phyloP scores from a whole-genome alignment of 2,329 filamentous ascomycete species.

The Penicillium occitanis region DNA sequence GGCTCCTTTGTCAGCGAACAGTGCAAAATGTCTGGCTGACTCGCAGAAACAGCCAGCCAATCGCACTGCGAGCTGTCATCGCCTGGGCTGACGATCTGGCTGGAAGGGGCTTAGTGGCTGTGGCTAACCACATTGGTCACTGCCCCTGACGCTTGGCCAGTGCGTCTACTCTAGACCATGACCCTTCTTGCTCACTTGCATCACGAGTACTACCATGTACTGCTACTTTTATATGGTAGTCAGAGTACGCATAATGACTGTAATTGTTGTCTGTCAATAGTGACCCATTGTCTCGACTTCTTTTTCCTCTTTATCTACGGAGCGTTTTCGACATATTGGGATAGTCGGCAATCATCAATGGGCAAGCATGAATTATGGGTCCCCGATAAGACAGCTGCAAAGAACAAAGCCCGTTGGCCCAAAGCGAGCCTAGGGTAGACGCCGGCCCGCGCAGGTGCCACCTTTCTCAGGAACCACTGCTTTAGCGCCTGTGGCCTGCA shows the following conservation, averaged over 20 bases:
- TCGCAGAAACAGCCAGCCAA: background rate
- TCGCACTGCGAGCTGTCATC: background rate
- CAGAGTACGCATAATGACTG: background rate
- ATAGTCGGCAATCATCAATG: background rate
- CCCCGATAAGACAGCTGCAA: background rate
- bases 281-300: background rate
- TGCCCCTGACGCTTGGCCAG: constrained; percentile 1
- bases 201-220: background rate
- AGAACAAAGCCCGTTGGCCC: background rate
- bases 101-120: background rate
- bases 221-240: background rate
- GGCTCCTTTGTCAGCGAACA: background rate
- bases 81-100: background rate
- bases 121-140: background rate
- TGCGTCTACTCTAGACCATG: background rate
- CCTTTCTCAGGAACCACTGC: constrained; percentile 12
- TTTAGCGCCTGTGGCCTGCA: constrained; percentile 15
- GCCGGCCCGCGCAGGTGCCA: constrained; percentile 12
- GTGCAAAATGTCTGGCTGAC: background rate
- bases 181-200: background rate
- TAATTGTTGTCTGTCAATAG: background rate
- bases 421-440: background rate
- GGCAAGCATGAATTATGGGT: background rate
- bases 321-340: background rate
- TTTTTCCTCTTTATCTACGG: background rate